These are phyloP conservation scores for Pseudocercospora pini-densiflorae DNA, from an alignment of 2,329 filamentous ascomycete genomes.

Conservation along the genomic window DNA sequence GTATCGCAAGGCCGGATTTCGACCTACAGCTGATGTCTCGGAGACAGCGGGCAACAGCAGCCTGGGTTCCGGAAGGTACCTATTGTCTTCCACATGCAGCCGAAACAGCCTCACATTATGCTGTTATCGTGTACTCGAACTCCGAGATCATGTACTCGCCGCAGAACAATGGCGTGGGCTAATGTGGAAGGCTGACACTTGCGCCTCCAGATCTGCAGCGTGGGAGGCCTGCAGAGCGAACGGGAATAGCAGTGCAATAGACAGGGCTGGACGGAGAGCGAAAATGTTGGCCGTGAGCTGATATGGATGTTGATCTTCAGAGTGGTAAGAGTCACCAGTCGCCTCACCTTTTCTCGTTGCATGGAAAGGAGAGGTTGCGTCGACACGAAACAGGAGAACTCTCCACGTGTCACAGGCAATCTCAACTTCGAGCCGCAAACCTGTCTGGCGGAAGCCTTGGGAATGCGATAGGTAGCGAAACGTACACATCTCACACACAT, in stretches of 20 bases:
- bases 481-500: constrained; percentile 6
- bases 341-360: neutral
- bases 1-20: constrained; percentile 1
- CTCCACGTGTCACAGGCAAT: constrained; percentile 22
- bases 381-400: constrained; percentile 14
- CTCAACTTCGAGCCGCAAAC: constrained; percentile 5
- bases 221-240: constrained; percentile 5
- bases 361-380: neutral
- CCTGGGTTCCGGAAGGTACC: neutral
- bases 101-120: constrained; percentile 5
- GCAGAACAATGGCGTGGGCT: constrained; percentile 1
- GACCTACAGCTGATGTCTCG: constrained; percentile 13
- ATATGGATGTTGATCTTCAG: neutral
- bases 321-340: neutral
- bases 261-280: constrained; percentile 1
- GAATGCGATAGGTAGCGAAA: constrained; percentile 14
- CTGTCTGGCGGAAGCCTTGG: constrained; percentile 9
- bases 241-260: neutral
- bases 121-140: neutral
- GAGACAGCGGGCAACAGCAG: constrained; percentile 2
- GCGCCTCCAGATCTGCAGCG: constrained; percentile 4
- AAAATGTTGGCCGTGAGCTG: neutral
- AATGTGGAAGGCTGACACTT: constrained; percentile 2
- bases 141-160: neutral
- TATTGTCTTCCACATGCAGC: constrained; percentile 7